Evolutionary conservation across 1,284 basidiomycete species (phyloP), one percentile per base, ranked within the genome.

Genomic region (Peniophora sp.): DNA sequence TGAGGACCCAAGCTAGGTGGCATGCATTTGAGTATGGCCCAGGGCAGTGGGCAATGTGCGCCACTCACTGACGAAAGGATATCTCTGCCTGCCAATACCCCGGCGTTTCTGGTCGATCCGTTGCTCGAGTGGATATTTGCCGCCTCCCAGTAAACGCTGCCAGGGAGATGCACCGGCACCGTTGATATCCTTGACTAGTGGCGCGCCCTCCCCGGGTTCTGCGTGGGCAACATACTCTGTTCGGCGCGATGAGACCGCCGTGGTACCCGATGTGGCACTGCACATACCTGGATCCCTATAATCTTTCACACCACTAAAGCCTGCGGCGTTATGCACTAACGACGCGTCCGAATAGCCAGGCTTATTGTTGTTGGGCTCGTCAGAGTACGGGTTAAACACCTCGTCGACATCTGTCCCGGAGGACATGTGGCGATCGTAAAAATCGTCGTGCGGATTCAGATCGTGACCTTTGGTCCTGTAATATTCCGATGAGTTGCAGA

Each of bases 41-140:
- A 50, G 46, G 23, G 27, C 25, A 39, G 41, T 22, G n/a, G 20
- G 34, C 23, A 24, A 8, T 47, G 34, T 67, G 38, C 45, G 55
- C 23, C 50, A 69, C 73, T 56, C 52, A 90, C 87, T 78, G 52
- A 89, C 75, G 54, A 87, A 79, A 8, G 95, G 89, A 64, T 85
- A 79, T 50, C 66, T 77, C 66, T 98, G 95, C 19, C 90, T 75
- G 3, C 89, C 89, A 41, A 95, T 76, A 1, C 91, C 90, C 45
- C 86, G 77, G 61, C 81, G 85, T 72, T 92, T 93, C 61, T 88
- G 75, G 59, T 92, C 85, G 62, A 94, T 92, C 43, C 86, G 77
- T 61, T 92, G 89, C 55, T 88, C 77, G n/a, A 92, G 55, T 0
- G 89, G 85, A 51, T 84, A 82, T 58, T 69, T 72, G n/a, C 74